A percentile compares a stretch with the other conserved stretches of the same genome.
phyloP scores from a whole-genome alignment of 768 basidiomycete species.

The Phanerodontia chrysosporium region DNA sequence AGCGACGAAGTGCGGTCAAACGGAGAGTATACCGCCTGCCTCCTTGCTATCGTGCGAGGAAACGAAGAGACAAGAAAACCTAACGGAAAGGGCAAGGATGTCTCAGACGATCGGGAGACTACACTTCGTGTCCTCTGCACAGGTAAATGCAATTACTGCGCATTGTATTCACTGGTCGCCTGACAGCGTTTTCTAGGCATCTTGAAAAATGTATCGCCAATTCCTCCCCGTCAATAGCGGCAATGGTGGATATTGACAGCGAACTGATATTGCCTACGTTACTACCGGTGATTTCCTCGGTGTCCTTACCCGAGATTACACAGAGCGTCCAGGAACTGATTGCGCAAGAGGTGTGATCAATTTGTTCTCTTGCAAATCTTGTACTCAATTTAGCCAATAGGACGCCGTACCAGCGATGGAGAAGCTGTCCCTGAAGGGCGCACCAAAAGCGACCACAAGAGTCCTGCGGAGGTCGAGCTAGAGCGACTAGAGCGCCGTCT shows the following conservation, averaged over 20 bases:
- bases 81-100: slow-evolving; percentile 38
- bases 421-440: slow-evolving; percentile 56
- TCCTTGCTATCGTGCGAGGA: slow-evolving; percentile 56
- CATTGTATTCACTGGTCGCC: background rate
- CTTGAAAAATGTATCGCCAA: slow-evolving; percentile 69
- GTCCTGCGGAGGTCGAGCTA: slow-evolving; percentile 62
- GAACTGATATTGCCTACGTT: slow-evolving; percentile 71
- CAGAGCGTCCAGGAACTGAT: slow-evolving; percentile 49
- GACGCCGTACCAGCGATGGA: slow-evolving; percentile 48
- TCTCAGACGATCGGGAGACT: slow-evolving; percentile 42
- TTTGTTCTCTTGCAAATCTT: background rate
- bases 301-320: slow-evolving; percentile 49
- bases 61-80: slow-evolving; percentile 24
- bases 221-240: slow-evolving; percentile 63
- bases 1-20: slow-evolving; percentile 61
- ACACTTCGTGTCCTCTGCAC: slow-evolving; percentile 65
- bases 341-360: slow-evolving; percentile 38
- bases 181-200: slow-evolving; percentile 49
- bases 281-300: slow-evolving; percentile 57
- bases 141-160: slow-evolving; percentile 39
- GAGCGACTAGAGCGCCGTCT: slow-evolving; percentile 69
- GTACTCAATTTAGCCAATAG: slow-evolving; percentile 26
- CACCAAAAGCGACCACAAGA: slow-evolving; percentile 74
- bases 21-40: slow-evolving; percentile 56
- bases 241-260: slow-evolving; percentile 64